phyloP scores from a whole-genome alignment of 768 basidiomycete species.

The Leucosporidium yakuticum region DNA sequence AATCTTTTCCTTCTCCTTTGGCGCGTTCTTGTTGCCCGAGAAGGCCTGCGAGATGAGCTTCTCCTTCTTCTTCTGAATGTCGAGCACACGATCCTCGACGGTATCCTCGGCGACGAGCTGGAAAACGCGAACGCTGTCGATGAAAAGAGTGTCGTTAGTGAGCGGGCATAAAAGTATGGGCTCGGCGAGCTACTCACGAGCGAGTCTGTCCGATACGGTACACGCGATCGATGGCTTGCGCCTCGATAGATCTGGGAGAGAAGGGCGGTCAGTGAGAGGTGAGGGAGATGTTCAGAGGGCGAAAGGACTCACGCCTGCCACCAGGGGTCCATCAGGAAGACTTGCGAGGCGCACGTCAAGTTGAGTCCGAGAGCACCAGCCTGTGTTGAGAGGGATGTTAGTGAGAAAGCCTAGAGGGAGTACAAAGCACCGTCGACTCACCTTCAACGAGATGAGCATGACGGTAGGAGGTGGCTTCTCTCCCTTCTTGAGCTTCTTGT shows the following conservation, averaged over 20 bases:
- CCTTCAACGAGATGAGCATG: slow-evolving; percentile 38
- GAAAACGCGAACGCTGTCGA: slow-evolving; percentile 24
- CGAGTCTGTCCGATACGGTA: slow-evolving; percentile 38
- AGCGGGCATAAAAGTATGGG: background rate
- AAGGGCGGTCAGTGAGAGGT: background rate
- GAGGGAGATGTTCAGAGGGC: background rate
- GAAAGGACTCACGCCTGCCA: slow-evolving; percentile 29
- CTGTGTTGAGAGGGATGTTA: background rate
- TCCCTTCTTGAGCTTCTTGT: slow-evolving; percentile 16
- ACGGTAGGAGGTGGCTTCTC: slow-evolving; percentile 32
- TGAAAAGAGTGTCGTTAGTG: background rate
- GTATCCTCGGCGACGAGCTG: slow-evolving; percentile 38
- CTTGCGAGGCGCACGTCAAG: slow-evolving; percentile 35
- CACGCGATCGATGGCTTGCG: slow-evolving; percentile 39
- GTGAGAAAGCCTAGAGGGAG: background rate
- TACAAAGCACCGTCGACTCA: background rate
- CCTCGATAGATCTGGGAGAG: slow-evolving; percentile 25
- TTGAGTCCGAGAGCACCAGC: slow-evolving; percentile 39
- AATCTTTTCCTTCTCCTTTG: slow-evolving; percentile 18
- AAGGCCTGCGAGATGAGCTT: slow-evolving; percentile 32
- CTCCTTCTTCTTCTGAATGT: slow-evolving; percentile 37
- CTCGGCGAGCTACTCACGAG: slow-evolving; percentile 8
- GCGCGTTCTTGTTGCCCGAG: slow-evolving; percentile 18
- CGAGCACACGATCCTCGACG: slow-evolving; percentile 37
- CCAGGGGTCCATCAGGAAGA: slow-evolving; percentile 39